Conservation (phyloP, 1,284 basidiomycete genomes). For the Malassezia pachydermatis region DNA sequence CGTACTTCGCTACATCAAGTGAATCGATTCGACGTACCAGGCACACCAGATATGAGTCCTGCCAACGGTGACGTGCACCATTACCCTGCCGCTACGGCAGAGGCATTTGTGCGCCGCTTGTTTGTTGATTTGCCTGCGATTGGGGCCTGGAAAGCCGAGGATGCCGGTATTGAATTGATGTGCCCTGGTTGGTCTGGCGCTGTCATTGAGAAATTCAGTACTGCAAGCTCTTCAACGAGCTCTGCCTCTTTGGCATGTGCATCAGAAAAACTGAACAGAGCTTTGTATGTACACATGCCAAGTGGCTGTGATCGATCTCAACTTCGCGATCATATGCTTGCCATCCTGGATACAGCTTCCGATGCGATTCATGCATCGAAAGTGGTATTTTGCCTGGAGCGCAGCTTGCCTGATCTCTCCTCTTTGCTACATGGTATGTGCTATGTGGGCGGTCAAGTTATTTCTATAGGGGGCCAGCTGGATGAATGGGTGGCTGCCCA, state of each 20-base stretch:
- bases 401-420: slow-evolving; percentile 24
- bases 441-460: slow-evolving; percentile 37
- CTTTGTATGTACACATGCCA: slow-evolving; percentile 41
- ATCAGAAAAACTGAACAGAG: slow-evolving; percentile 21
- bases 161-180: slow-evolving; percentile 35
- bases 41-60: slow-evolving; percentile 37
- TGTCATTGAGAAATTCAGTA: slow-evolving; percentile 18
- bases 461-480: slow-evolving; percentile 14
- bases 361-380: slow-evolving; percentile 29
- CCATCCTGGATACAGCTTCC: slow-evolving; percentile 34
- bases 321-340: slow-evolving; percentile 34
- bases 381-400: slow-evolving; percentile 32
- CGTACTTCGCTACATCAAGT: slow-evolving; percentile 3
- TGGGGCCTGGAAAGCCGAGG: slow-evolving; percentile 19
- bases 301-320: slow-evolving; percentile 19
- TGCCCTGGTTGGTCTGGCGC: slow-evolving; percentile 38
- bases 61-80: slow-evolving; percentile 29
- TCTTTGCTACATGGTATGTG: slow-evolving; percentile 35
- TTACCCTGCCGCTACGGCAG: slow-evolving; percentile 25
- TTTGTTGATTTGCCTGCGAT: slow-evolving; percentile 22
- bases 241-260: neutral
- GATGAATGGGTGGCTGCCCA: slow-evolving; percentile 3
- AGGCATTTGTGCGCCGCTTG: slow-evolving; percentile 27
- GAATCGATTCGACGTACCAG: slow-evolving; percentile 21
- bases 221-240: slow-evolving; percentile 7